Base-by-base conservation (phyloP, 1,284 basidiomycete species). In the Ustilago nuda region DNA sequence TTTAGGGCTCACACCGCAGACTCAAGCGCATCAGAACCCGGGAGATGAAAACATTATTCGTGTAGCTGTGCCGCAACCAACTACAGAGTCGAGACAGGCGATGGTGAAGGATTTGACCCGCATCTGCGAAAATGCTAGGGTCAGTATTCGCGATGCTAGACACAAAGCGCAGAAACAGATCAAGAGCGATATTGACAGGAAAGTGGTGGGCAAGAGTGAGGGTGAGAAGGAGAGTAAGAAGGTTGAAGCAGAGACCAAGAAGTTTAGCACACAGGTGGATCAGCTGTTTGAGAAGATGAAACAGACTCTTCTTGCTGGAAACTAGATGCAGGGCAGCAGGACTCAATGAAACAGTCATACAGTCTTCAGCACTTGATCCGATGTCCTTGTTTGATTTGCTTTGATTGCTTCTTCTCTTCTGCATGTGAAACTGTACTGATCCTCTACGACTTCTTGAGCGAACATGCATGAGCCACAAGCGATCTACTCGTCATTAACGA, bases 121-220 rank as follows among this genome's bases (percentile, higher is more conserved):
- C 11, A 81, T 84, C 59, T 82, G 83, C 67, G 84, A 85, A 56
- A 83, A 84, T 39, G 83, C 83, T 1, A 72, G 79, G 37, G 78
- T 81, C 19, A 78, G 78, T 23, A 79, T 85, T 41, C 58, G 84
- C 23, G 59, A 72, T 33, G 82, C 78, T 32, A 54, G 84, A 11
- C 84, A 85, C 56, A 57, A 60, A 12, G 84, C 77, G 11, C 82
- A 81, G 63, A 85, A 85, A 66, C 81, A 83, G 57, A 76, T 85
- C 68, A 82, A 80, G 65, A 62, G 63, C 23, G 84, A 85, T 65
- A 68, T 78, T 39, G 78, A 84, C 43, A 13, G 58, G 37, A 85
- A 84, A 50, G 65, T 84, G 17, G 73, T 85, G 1, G 81, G 83
- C 30, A 79, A 74, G 51, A 74, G 48, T 50, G 82, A 82, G 37